phyloP scores from a whole-genome alignment of 2,329 filamentous ascomycete genomes.

The Amylocarpus encephaloides region DNA sequence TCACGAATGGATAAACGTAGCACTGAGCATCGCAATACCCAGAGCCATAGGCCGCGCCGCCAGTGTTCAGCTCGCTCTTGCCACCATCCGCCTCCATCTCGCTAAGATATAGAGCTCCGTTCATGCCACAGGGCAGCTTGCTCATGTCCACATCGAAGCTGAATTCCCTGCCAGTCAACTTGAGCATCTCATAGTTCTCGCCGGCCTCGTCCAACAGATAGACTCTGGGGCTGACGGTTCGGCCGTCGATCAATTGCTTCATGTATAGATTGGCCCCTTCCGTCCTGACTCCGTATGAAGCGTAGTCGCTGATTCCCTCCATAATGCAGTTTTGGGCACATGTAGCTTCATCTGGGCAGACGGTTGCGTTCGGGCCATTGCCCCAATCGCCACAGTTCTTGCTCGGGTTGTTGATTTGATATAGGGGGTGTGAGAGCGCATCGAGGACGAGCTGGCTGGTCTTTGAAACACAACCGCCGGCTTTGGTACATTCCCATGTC shows the following conservation, averaged over 20 bases:
- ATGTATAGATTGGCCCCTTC: constrained; percentile 34
- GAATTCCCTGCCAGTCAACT: constrained; percentile 47
- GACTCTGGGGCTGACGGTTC: constrained; percentile 35
- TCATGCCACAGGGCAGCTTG: constrained; percentile 60
- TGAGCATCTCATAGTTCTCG: constrained; percentile 54
- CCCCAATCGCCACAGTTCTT: constrained; percentile 29
- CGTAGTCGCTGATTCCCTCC: constrained; percentile 45
- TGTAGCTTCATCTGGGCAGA: constrained; percentile 43
- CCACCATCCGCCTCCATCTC: constrained; percentile 59
- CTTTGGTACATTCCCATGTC: constrained; percentile 47
- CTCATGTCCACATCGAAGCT: constrained; percentile 63
- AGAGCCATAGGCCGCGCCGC: constrained; percentile 53
- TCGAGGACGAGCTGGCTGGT: constrained; percentile 46
- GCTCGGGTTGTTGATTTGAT: constrained; percentile 34
- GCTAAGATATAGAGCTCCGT: constrained; percentile 63
- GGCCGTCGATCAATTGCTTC: constrained; percentile 19
- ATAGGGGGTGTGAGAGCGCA: constrained; percentile 40
- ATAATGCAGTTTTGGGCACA: constrained; percentile 51
- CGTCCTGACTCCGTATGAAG: constrained; percentile 37
- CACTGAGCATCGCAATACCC: constrained; percentile 60
- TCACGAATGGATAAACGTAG: constrained; percentile 41
- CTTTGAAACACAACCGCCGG: constrained; percentile 41
- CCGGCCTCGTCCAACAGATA: constrained; percentile 39
- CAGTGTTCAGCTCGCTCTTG: constrained; percentile 43
- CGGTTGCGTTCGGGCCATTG: constrained; percentile 35